Evolutionary conservation across 2,329 filamentous ascomycete genomes (phyloP).

Genomic region (Pseudonectria buxi): DNA sequence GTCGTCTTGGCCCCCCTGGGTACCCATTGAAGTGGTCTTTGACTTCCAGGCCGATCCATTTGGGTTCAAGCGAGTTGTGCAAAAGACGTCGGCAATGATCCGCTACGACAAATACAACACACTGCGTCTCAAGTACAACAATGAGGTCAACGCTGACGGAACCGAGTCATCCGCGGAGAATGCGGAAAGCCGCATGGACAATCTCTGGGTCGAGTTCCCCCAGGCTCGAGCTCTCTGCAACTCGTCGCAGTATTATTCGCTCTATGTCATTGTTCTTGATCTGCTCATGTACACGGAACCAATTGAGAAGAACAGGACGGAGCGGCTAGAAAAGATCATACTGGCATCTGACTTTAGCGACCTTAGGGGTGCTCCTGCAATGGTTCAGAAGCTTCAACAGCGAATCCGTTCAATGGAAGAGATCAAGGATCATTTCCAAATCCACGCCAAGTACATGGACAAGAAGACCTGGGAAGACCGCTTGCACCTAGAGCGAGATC

Average conservation of each 20-base stretch:
- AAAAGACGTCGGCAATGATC: constrained; percentile 90
- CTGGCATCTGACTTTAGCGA: constrained; percentile 98
- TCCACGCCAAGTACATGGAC: constrained; percentile 81
- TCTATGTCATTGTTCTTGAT: constrained; percentile 97
- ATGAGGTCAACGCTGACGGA: constrained; percentile 71
- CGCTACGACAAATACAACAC: constrained; percentile 98
- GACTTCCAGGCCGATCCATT: constrained; percentile 91
- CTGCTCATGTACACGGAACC: constrained; percentile 94
- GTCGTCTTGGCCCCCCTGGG: constrained; percentile 94
- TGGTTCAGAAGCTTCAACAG: constrained; percentile 86
- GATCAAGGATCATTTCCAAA: constrained; percentile 93
- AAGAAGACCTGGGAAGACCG: constrained; percentile 87
- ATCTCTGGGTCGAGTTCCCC: constrained; percentile 94
- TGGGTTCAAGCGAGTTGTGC: constrained; percentile 95
- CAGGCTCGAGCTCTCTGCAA: constrained; percentile 93
- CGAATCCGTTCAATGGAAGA: constrained; percentile 90
- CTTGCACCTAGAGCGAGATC: constrained; percentile 78
- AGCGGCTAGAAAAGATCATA: constrained; percentile 97
- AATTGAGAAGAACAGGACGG: constrained; percentile 91
- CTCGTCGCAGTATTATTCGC: constrained; percentile 92
- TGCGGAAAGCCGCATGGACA: constrained; percentile 79
- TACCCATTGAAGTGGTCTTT: constrained; percentile 97
- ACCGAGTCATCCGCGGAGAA: constrained; percentile 45
- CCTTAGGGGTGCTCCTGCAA: constrained; percentile 83
- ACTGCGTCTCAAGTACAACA: constrained; percentile 91